Evolutionary conservation across 2,329 filamentous ascomycete species (phyloP).

Genomic region (Teratosphaeria zuluensis): DNA sequence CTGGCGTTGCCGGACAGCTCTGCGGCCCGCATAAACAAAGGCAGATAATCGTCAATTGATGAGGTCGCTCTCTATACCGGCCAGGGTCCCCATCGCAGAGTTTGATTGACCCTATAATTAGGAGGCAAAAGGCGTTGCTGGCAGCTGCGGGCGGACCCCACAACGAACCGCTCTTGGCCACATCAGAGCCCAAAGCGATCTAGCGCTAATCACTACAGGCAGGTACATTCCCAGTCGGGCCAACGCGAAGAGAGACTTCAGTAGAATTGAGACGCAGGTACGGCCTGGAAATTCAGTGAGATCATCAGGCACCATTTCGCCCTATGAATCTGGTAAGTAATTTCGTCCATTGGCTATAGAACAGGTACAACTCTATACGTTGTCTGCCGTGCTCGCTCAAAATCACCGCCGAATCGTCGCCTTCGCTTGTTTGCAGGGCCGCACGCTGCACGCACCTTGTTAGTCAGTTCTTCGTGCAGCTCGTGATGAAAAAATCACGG

Average conservation of each 20-base stretch:
- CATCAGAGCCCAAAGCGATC: neutral
- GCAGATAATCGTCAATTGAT: neutral
- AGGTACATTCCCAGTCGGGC: neutral
- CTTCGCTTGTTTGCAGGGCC: neutral
- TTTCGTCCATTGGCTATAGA: neutral
- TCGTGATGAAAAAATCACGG: neutral
- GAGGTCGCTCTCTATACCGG: neutral
- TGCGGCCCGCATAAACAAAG: neutral
- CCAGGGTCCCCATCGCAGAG: neutral
- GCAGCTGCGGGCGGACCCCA: neutral
- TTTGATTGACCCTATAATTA: neutral
- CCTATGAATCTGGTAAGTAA: neutral
- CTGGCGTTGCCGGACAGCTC: neutral
- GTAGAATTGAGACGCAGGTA: neutral
- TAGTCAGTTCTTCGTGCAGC: neutral
- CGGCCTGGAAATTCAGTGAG: neutral
- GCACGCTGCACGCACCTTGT: neutral
- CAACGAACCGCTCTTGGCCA: neutral
- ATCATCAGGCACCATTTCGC: conserved; percentile 9
- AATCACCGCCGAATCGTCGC: neutral
- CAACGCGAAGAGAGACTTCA: neutral
- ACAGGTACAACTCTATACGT: neutral
- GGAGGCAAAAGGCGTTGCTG: neutral
- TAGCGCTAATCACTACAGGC: neutral
- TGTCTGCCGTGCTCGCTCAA: neutral